Conservation (phyloP, 2,329 filamentous ascomycete species). For the Karstenula rhodostoma region DNA sequence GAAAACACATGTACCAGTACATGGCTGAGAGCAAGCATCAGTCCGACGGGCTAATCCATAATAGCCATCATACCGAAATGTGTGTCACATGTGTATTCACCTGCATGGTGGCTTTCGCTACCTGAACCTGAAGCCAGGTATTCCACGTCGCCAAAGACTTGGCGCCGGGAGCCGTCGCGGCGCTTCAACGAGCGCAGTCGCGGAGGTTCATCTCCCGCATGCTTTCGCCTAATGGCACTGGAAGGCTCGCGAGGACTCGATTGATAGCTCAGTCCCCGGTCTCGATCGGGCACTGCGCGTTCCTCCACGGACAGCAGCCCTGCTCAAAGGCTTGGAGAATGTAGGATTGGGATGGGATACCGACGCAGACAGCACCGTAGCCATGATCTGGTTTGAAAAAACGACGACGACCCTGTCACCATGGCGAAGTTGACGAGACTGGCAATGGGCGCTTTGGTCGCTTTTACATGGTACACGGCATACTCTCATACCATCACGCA, state of each 20-base stretch:
- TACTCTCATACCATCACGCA: not conserved
- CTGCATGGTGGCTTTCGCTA: not conserved
- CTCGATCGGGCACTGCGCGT: not conserved
- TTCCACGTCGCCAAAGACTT: conserved; percentile 1
- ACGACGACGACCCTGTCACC: not conserved
- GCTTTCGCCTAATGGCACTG: not conserved
- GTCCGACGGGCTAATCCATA: not conserved
- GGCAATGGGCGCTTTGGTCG: not conserved
- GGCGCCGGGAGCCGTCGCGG: not conserved
- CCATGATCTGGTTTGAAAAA: not conserved
- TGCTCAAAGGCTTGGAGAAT: not conserved
- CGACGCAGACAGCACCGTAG: not conserved
- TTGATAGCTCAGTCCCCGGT: not conserved
- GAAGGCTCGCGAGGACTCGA: not conserved
- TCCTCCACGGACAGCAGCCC: not conserved
- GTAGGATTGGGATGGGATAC: not conserved
- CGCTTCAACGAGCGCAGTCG: not conserved
- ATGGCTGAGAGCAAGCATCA: not conserved
- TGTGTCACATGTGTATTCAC: not conserved
- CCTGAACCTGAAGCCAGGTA: not conserved
- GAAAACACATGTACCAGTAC: conserved; percentile 3
- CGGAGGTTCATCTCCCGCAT: conserved; percentile 8
- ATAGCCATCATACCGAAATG: not conserved
- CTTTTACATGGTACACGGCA: not conserved
- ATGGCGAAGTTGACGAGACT: not conserved